Base-by-base conservation (phyloP, 1,284 basidiomycete genomes). In the Boletus mariae region DNA sequence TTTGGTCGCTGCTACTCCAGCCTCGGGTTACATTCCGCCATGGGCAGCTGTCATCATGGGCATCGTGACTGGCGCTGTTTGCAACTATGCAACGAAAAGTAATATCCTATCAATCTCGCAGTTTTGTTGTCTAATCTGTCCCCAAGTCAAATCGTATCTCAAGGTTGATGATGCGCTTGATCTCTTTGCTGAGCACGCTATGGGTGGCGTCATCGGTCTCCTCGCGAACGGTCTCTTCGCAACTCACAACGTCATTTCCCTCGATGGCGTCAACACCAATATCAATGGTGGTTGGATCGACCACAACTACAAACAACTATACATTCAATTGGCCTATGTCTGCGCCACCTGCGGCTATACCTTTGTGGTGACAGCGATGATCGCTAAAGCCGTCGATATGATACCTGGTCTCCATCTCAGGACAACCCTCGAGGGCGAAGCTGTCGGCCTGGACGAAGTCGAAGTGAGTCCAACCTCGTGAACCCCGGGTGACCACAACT, bases 51-150 rank as follows among this genome's bases (percentile, higher is more conserved):
- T 96, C 9, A 73, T 94, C 23, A 80, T 91, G 61, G 95, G 94
- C 41, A 73, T 90, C 56, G 71, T 91, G 31, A 80, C 90, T 2
- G 90, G 90, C 2, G 80, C 75, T 1, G 68, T 89, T 15, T 93
- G 90, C 70, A 96, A 97, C 71, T 89, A 92, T 73, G 86, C 88
- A 34, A 96, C 94, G 4, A 87, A 92, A 63, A 66, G 94, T 84
- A 78, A 75, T 84, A 70, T 57, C 41, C 55, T 53, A 15, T 47
- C 5, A 35, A 48, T 25, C 40, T 42, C 23, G 11, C 10, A 17
- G 12, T 45, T 42, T 20, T 13, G 2, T 25, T 23, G 8, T 55
- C 54, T 60, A n/a, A 60, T 55, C 48, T 41, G 26, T 46, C 42
- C 28, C 32, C 43, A 56, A 89, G 86, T 87, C 31, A 90, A 90